These are phyloP conservation scores for Epichloe aotearoae DNA, from an alignment of 2,329 filamentous ascomycete species.

Conservation along the genomic window DNA sequence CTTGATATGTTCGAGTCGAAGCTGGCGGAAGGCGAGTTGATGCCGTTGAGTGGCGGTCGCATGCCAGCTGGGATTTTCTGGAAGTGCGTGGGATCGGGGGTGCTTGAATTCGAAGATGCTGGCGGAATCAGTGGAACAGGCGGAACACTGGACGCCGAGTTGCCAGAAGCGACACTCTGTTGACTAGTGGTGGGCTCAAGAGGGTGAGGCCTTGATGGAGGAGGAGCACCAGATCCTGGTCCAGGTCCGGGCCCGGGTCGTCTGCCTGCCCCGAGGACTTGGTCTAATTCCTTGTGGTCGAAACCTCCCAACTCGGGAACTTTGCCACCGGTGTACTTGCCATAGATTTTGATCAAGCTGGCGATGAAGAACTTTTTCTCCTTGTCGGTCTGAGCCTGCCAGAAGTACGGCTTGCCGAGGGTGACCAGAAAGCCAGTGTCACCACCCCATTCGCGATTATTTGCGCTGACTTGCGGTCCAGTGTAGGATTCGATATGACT, in stretches of 20 bases:
- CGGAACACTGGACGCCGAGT: slow-evolving; percentile 6
- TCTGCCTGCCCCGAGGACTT: slow-evolving; percentile 50
- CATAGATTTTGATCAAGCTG: slow-evolving; percentile 89
- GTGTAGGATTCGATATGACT: slow-evolving; percentile 72
- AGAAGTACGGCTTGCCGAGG: slow-evolving; percentile 90
- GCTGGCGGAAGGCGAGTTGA: slow-evolving; percentile 36
- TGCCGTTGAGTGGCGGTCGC: slow-evolving; percentile 24
- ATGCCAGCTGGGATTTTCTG: slow-evolving; percentile 17
- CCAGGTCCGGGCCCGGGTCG: slow-evolving; percentile 20
- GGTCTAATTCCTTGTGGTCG: slow-evolving; percentile 62
- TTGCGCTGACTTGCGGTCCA: slow-evolving; percentile 40
- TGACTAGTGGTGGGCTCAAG: slow-evolving; percentile 14
- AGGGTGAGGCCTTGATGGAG: slow-evolving; percentile 13
- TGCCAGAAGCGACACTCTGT: slow-evolving; percentile 9
- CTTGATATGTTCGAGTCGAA: slow-evolving; percentile 32
- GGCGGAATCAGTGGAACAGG: slow-evolving; percentile 7
- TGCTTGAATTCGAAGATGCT: slow-evolving; percentile 9
- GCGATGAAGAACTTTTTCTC: slow-evolving; percentile 99
- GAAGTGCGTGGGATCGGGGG: slow-evolving; percentile 16
- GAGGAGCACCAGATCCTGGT: slow-evolving; percentile 9
- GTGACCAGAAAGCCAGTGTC: slow-evolving; percentile 77
- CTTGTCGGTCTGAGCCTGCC: slow-evolving; percentile 84
- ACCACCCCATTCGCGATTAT: slow-evolving; percentile 64
- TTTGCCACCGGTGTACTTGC: slow-evolving; percentile 86
- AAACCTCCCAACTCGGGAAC: slow-evolving; percentile 72